Base-by-base conservation (phyloP, 1,284 basidiomycete genomes). In the Bjerkandera adusta region DNA sequence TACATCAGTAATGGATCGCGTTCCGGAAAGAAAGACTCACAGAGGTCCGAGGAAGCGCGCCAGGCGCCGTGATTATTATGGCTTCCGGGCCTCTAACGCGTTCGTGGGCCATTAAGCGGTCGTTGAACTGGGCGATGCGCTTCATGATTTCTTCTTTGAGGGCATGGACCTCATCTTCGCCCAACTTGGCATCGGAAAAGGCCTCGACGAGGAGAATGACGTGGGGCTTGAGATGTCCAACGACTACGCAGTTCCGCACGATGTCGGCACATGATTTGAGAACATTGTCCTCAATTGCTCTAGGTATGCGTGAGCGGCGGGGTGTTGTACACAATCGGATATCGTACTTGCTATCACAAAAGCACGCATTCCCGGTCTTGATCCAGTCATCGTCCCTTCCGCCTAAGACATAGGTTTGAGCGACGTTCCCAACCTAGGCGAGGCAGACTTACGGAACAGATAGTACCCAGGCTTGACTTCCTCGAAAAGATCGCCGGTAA, bases 341-440 rank as follows among this genome's bases (percentile, higher is more conserved):
- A 3, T 20, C 48, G 41, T 37, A 62, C 60, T 57, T 59, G 3
- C 57, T 61, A 43, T 64, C 60, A 43, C 63, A 65, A 48, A 61
- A 61, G 7, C 43, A 47, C 13, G 50, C 49, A 5, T 50, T 49
- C 16, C 58, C 60, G 11, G 57, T 63, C 26, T 55, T 47, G 35
- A 64, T 60, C 61, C 60, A 64, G 41, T 62, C 61, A 36, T 61
- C 60, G 24, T 55, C 59, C 8, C 61, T 43, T 21, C 61, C 59
- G 15, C 58, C 60, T 54, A 15, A 32, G 18, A 20, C 13, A 27
- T 43, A 27, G n/a, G 38, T 41, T 30, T n/a, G 25, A 40, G 24
- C 21, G 29, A 6, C 27, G 7, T 27, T 11, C 8, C 27, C 18
- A 38, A 21, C 5, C 36, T 20, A 35, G 20, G 12, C 10, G 27